Percentiles rank a stretch among this genome's conserved stretches.
phyloP scores from a whole-genome alignment of 1,284 basidiomycete species.

The Macrocystidia cucumis region DNA sequence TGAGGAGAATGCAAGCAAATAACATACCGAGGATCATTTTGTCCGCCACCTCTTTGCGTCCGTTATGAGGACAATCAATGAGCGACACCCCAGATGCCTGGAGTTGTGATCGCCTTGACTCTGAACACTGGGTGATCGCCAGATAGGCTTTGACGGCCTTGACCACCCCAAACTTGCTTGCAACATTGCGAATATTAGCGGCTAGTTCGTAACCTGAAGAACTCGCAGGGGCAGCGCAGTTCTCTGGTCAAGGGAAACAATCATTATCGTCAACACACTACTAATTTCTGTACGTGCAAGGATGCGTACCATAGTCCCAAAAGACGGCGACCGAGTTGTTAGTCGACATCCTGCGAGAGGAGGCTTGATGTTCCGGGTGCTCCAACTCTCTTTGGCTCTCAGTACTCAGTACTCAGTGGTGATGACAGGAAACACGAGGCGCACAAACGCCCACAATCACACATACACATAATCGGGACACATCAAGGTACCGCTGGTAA shows the following conservation, averaged over 20 bases:
- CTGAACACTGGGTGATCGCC: constrained; percentile 25
- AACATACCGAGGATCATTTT: constrained; percentile 31
- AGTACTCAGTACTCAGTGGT: no score
- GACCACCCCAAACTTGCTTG: constrained; percentile 34
- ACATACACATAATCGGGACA: no score
- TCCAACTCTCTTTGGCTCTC: no score
- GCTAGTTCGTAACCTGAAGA: constrained; percentile 37
- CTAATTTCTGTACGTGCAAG: constrained; percentile 12
- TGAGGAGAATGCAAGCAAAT: neutral
- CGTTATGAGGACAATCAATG: constrained; percentile 37
- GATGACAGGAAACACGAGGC: no score
- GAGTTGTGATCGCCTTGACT: constrained; percentile 34
- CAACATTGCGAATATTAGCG: constrained; percentile 32
- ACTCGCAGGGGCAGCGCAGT: constrained; percentile 39
- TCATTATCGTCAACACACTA: neutral
- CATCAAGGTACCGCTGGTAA: no score
- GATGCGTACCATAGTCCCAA: constrained; percentile 65
- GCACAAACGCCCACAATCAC: no score
- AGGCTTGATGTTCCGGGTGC: no score
- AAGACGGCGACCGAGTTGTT: constrained; percentile 42
- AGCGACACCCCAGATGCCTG: constrained; percentile 48
- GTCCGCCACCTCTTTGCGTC: constrained; percentile 27
- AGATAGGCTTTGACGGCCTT: constrained; percentile 47
- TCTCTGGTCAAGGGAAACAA: constrained; percentile 32
- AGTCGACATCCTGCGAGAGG: constrained; percentile 23